Base-by-base conservation (phyloP, 164 flowering plant genomes). In the Amborella trichopoda region DNA sequence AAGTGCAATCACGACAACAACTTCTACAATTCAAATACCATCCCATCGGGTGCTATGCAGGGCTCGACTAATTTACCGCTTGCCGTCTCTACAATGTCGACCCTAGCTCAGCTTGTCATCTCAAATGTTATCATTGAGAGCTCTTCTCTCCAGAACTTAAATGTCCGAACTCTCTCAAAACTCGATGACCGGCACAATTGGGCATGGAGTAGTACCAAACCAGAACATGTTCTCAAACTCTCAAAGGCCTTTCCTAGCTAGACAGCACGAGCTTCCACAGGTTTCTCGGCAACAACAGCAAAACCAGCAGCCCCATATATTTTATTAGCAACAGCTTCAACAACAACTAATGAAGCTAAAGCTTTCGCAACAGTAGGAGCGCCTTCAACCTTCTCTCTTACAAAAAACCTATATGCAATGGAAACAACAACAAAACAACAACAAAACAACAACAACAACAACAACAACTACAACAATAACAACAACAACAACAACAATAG, bases 211-310 rank as follows among this genome's bases (percentile, higher is more conserved):
- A 38, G 33, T 76, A 13, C n/a, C n/a, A n/a, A n/a, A n/a, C n/a
- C 48, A 80, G 14, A 79, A 64, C 64, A 62, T 76, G 56, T 78
- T 74, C 62, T 32, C 81, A 18, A 74, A 61, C 61, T 26, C 78
- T 10, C 94, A 78, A 64, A 80, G 81, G 65, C 91, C 64, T 49
- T 61, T 82, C 60, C 78, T 54, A 36, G 94, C 76, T 42, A 81
- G 88, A 66, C 96, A 71, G 55, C 63, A 48, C 23, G 30, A 52
- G 8, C 76, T 79, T 54, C 78, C 62, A 50, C 68, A 61, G 42
- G 58, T 49, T 40, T 24, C 69, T 23, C 72, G 65, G 50, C 79
- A 41, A 27, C 58, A 45, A 37, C 40, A 37, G n/a, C 6, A 14
- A n/a, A 18, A 37, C 21, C 52, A 54, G 40, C 51, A 65, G 50